Evolutionary conservation across 768 basidiomycete genomes (phyloP).

Genomic region (Tricholoma sp.): DNA sequence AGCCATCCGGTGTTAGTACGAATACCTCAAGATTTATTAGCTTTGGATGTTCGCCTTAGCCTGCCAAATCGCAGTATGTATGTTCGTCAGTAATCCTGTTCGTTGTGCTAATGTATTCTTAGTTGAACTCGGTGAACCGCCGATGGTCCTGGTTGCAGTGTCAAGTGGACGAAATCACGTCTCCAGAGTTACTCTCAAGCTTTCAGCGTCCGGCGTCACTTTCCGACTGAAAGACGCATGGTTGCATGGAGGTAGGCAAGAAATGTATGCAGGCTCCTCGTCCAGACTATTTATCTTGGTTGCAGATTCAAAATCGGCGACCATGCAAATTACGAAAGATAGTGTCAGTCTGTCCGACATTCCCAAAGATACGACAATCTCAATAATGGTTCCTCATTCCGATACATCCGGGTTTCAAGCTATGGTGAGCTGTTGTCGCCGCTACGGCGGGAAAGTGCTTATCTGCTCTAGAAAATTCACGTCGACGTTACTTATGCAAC

Average conservation of each 20-base stretch:
- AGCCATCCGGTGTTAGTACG: slow-evolving; percentile 42
- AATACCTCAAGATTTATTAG: slow-evolving; percentile 57
- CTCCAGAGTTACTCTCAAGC: slow-evolving; percentile 44
- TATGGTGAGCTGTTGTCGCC: slow-evolving; percentile 41
- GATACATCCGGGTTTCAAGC: slow-evolving; percentile 56
- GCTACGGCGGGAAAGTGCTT: not conserved
- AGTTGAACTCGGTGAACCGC: slow-evolving; percentile 65
- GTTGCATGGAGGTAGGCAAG: slow-evolving; percentile 29
- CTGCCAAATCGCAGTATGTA: slow-evolving; percentile 48
- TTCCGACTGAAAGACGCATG: slow-evolving; percentile 42
- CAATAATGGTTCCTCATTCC: slow-evolving; percentile 59
- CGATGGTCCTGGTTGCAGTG: slow-evolving; percentile 51
- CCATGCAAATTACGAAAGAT: slow-evolving; percentile 35
- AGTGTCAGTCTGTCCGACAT: slow-evolving; percentile 45
- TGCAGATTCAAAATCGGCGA: slow-evolving; percentile 13
- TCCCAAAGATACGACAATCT: slow-evolving; percentile 38
- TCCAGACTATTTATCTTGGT: slow-evolving; percentile 1
- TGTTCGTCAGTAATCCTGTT: not conserved
- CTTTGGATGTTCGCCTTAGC: slow-evolving; percentile 57
- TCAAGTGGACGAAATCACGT: slow-evolving; percentile 66
- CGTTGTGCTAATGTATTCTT: not conserved
- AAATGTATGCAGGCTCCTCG: not conserved
- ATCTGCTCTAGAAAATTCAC: slow-evolving; percentile 53
- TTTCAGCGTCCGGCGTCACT: slow-evolving; percentile 51
- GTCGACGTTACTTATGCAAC: slow-evolving; percentile 68